Conservation (phyloP, 176 grass and related monocot species). For the Panicum miliaceum region DNA sequence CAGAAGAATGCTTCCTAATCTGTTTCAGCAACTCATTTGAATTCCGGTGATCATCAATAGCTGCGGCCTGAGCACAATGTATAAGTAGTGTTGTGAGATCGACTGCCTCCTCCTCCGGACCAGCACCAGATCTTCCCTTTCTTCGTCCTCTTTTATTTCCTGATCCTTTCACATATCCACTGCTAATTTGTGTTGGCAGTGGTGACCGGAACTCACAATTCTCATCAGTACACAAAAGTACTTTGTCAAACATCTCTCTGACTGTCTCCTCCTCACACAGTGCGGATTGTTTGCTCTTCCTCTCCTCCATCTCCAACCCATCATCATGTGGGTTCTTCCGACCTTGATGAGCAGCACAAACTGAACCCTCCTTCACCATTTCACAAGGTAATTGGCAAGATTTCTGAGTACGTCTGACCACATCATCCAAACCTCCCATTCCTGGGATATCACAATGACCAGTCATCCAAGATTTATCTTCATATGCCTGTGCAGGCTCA, state of each 20-base stretch:
- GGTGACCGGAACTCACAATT: slow-evolving; percentile 30
- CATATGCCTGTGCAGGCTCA: background rate
- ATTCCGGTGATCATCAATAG: slow-evolving; percentile 45
- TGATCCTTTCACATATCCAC: slow-evolving; percentile 47
- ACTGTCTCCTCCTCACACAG: slow-evolving; percentile 43
- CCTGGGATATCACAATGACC: background rate
- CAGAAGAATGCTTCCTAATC: slow-evolving; percentile 49
- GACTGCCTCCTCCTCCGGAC: slow-evolving; percentile 30
- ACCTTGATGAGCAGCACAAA: slow-evolving; percentile 28
- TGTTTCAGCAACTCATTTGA: slow-evolving; percentile 38
- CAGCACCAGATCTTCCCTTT: slow-evolving; percentile 31
- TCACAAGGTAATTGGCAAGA: slow-evolving; percentile 3
- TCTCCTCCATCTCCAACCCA: slow-evolving; percentile 33
- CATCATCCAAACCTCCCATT: background rate
- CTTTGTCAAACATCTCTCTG: slow-evolving; percentile 56
- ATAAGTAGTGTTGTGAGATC: slow-evolving; percentile 50
- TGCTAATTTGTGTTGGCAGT: slow-evolving; percentile 8
- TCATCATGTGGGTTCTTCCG: slow-evolving; percentile 42
- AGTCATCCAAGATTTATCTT: background rate
- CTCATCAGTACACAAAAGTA: slow-evolving; percentile 40
- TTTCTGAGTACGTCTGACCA: background rate
- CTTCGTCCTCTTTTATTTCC: slow-evolving; percentile 45
- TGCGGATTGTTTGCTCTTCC: slow-evolving; percentile 46
- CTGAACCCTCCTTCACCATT: background rate
- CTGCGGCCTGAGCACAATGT: slow-evolving; percentile 48